phyloP scores from a whole-genome alignment of 306 rosid species.

The Cicer judaicum region DNA sequence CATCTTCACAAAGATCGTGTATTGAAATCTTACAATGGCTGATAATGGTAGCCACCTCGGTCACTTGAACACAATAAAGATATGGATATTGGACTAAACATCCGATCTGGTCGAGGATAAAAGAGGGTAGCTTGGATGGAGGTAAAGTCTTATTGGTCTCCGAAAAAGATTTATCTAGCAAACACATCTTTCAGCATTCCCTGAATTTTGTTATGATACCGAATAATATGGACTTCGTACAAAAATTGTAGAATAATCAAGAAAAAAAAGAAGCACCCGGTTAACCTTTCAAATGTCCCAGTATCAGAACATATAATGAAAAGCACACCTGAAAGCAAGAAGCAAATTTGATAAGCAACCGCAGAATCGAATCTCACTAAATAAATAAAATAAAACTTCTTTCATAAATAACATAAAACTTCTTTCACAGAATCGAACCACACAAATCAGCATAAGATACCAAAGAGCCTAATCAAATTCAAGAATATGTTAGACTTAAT shows the following conservation, averaged over 20 bases:
- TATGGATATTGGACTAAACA: slow-evolving; percentile 47
- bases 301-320: slow-evolving; percentile 21
- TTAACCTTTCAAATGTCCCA: slow-evolving; percentile 41
- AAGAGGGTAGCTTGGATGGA: slow-evolving; percentile 49
- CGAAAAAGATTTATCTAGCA: slow-evolving; percentile 54
- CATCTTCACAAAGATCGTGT: slow-evolving; percentile 69
- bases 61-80: slow-evolving; percentile 45
- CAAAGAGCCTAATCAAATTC: not conserved
- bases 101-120: slow-evolving; percentile 57
- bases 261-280: slow-evolving; percentile 31
- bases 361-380: not conserved
- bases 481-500: not conserved
- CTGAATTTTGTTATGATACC: slow-evolving; percentile 47
- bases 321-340: slow-evolving; percentile 51
- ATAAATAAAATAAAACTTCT: slow-evolving; percentile 1
- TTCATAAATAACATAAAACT: slow-evolving; percentile 5
- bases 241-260: slow-evolving; percentile 32
- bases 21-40: slow-evolving; percentile 53
- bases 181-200: slow-evolving; percentile 99
- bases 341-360: slow-evolving; percentile 21
- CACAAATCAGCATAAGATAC: slow-evolving; percentile 9
- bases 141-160: slow-evolving; percentile 47
- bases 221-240: slow-evolving; percentile 10
- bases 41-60: slow-evolving; percentile 46
- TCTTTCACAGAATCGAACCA: too few relatives aligned